These are phyloP conservation scores for Boletus bicolor DNA, from an alignment of 768 basidiomycete species.

Conservation along the genomic window DNA sequence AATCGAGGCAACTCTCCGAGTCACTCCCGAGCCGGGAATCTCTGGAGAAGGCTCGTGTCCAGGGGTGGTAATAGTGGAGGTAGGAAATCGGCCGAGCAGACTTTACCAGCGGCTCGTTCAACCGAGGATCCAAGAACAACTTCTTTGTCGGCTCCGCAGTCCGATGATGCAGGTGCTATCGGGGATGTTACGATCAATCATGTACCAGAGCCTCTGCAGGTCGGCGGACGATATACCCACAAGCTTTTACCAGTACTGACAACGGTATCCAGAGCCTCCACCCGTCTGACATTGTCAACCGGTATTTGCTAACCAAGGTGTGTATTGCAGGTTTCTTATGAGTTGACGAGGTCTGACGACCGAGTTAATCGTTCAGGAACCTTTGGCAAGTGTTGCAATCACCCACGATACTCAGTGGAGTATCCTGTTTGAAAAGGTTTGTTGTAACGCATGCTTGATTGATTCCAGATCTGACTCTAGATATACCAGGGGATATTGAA, in stretches of 20 bases:
- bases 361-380: background rate
- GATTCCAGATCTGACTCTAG: background rate
- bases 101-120: background rate
- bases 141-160: too few species aligned
- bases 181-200: background rate
- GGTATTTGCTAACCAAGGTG: slow-evolving; percentile 9
- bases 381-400: slow-evolving; percentile 11
- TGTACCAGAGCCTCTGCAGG: background rate
- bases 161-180: background rate
- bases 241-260: background rate
- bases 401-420: slow-evolving; percentile 17
- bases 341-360: background rate
- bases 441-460: background rate
- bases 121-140: background rate
- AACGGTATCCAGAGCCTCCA: slow-evolving; percentile 1
- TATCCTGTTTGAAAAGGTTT: slow-evolving; percentile 8
- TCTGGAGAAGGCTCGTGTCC: slow-evolving; percentile 3
- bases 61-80: background rate
- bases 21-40: background rate
- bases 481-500: slow-evolving; percentile 5
- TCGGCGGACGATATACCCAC: background rate
- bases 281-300: slow-evolving; percentile 15
- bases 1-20: background rate
- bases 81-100: background rate
- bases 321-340: background rate